Conservation (phyloP, 1,139 yeast genomes). For the Kluyveromyces sp. region DNA sequence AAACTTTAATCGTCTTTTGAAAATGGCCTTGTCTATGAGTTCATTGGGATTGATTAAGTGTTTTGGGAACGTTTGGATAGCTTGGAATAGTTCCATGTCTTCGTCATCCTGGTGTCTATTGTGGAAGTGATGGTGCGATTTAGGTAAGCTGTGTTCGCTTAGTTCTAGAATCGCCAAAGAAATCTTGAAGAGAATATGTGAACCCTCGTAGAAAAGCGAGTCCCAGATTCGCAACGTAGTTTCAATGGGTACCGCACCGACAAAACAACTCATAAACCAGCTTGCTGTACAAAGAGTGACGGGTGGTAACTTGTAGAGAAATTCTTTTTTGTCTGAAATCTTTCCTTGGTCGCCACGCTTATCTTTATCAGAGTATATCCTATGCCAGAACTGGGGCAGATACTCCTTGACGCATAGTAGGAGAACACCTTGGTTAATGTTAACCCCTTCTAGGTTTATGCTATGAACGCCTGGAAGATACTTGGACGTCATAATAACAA, state of each 20-base stretch:
- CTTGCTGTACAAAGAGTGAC: constrained; percentile 88
- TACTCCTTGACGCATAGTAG: constrained; percentile 81
- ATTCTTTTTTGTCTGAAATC: constrained; percentile 42
- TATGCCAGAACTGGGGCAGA: constrained; percentile 72
- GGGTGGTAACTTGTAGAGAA: constrained; percentile 74
- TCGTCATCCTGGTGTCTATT: constrained; percentile 34
- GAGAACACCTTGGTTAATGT: constrained; percentile 88
- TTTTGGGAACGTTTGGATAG: constrained; percentile 77
- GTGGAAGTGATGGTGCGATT: constrained; percentile 5
- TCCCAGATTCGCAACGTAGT: constrained; percentile 90
- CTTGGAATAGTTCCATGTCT: constrained; percentile 82
- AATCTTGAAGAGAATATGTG: constrained; percentile 75
- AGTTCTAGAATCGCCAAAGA: constrained; percentile 76
- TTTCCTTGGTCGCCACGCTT: constrained; percentile 25
- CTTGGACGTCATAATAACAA: constrained; percentile 77
- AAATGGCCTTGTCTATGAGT: constrained; percentile 62
- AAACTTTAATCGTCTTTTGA: constrained; percentile 64
- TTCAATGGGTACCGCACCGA: constrained; percentile 82
- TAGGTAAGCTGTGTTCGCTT: constrained; percentile 49
- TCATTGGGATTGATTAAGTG: constrained; percentile 59
- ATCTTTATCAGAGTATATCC: constrained; percentile 22
- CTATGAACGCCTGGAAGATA: constrained; percentile 91
- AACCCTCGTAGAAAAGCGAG: constrained; percentile 84
- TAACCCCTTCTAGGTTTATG: constrained; percentile 84
- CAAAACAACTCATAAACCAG: constrained; percentile 96